phyloP scores from a whole-genome alignment of 441 rosid species.

The Macaranga tanarius region DNA sequence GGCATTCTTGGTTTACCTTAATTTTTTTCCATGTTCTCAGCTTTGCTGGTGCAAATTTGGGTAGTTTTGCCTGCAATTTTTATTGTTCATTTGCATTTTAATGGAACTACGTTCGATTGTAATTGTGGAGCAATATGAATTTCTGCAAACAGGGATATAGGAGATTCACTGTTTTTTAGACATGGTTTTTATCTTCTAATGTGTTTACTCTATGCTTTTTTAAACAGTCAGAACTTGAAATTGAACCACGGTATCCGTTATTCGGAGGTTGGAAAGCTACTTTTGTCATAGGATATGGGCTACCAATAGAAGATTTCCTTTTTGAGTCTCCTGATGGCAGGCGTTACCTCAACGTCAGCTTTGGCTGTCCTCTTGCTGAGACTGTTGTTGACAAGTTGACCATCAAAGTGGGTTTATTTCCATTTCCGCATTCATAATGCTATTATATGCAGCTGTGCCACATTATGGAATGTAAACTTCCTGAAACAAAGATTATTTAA shows the following conservation, averaged over 20 bases:
- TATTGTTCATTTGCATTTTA: slow-evolving; percentile 6
- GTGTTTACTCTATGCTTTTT: slow-evolving; percentile 24
- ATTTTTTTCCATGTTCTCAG: neutral
- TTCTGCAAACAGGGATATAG: neutral
- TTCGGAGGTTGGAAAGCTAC: slow-evolving; percentile 99
- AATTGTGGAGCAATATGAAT: slow-evolving; percentile 6
- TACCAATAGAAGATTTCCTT: slow-evolving; percentile 87
- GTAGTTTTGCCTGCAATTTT: slow-evolving; percentile 6
- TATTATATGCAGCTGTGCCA: slow-evolving; percentile 10
- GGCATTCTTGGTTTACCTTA: neutral
- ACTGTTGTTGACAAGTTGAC: slow-evolving; percentile 88
- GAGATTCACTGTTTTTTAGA: neutral
- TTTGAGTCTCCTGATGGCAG: slow-evolving; percentile 82
- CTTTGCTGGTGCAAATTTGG: neutral
- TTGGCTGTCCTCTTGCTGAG: slow-evolving; percentile 90
- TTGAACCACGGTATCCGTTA: slow-evolving; percentile 93
- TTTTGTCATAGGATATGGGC: slow-evolving; percentile 84
- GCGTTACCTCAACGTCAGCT: slow-evolving; percentile 94
- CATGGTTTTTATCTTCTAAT: slow-evolving; percentile 9
- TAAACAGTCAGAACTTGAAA: slow-evolving; percentile 93
- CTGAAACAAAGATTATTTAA: slow-evolving; percentile 19
- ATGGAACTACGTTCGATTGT: neutral
- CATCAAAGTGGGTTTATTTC: slow-evolving; percentile 59
- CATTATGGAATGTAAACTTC: slow-evolving; percentile 5
- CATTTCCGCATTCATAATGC: slow-evolving; percentile 14